Conservation (phyloP, 805 yeast species). For the Hanseniaspora jakobsenii region DNA sequence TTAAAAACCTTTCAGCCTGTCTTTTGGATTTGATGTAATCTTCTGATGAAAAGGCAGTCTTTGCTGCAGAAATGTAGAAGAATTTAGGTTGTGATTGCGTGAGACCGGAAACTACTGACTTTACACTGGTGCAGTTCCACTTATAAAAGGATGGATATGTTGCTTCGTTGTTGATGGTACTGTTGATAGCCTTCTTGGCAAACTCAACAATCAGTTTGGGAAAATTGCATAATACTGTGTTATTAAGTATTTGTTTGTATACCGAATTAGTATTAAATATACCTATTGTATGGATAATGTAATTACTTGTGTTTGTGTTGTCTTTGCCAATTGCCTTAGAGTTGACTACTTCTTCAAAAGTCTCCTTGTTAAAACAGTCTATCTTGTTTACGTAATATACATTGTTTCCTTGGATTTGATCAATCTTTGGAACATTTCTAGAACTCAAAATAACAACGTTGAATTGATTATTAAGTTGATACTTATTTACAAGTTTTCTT, state of each 20-base stretch:
- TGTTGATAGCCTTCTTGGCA: too few species aligned
- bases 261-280: conserved; percentile 53
- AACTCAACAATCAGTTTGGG: too few species aligned
- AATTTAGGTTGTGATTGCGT: conserved; percentile 8
- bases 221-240: conserved; percentile 22
- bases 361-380: conserved; percentile 51
- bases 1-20: conserved; percentile 2
- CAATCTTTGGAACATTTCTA: conserved; percentile 36
- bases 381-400: conserved; percentile 37
- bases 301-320: conserved; percentile 32
- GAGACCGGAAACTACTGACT: conserved; percentile 40
- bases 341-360: conserved; percentile 36
- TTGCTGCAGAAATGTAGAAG: conserved; percentile 8
- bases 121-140: conserved; percentile 59
- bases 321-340: background rate
- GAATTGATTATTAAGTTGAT: conserved; percentile 50
- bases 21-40: conserved; percentile 9
- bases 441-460: conserved; percentile 53
- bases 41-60: background rate
- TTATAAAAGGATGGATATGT: conserved; percentile 57
- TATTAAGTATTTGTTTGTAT: conserved; percentile 44
- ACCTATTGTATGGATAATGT: conserved; percentile 79
- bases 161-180: too few species aligned
- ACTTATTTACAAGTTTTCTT: conserved; percentile 27
- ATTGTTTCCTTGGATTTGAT: conserved; percentile 31